phyloP scores from a whole-genome alignment of 768 basidiomycete genomes.

The Polyporus arcularius region DNA sequence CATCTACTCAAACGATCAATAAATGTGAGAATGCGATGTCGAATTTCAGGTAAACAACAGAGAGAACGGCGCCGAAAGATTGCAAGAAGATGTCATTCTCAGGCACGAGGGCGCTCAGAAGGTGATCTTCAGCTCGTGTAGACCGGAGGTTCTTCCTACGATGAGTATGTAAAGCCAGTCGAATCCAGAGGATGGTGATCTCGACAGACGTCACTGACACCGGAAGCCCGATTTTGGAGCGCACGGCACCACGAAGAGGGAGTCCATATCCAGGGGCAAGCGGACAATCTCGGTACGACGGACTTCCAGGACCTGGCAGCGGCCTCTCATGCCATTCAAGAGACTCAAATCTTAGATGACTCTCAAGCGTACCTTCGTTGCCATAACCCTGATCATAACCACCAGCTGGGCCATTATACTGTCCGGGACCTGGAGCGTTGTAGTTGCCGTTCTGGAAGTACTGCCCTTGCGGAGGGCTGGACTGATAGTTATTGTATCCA shows the following conservation, averaged over 20 bases:
- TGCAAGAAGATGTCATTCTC: background rate
- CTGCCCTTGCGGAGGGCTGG: constrained; percentile 51
- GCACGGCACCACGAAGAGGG: constrained; percentile 13
- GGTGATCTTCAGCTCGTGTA: background rate
- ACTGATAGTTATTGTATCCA: constrained; percentile 72
- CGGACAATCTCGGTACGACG: background rate
- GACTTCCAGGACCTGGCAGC: background rate
- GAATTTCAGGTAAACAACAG: constrained; percentile 1
- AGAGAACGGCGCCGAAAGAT: background rate
- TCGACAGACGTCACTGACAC: background rate
- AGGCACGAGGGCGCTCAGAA: background rate
- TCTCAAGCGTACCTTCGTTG: constrained; percentile 85
- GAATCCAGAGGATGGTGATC: background rate
- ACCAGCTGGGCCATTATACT: constrained; percentile 51
- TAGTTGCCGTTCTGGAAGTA: constrained; percentile 74
- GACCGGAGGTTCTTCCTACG: background rate
- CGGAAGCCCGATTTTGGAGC: constrained; percentile 2
- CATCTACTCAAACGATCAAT: constrained; percentile 56
- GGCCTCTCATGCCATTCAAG: background rate
- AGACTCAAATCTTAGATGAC: constrained; percentile 41
- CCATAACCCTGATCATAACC: constrained; percentile 63
- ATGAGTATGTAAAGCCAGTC: background rate
- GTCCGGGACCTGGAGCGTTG: constrained; percentile 45
- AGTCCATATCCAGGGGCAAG: background rate
- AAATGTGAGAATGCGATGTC: constrained; percentile 21